Evolutionary conservation across 768 basidiomycete species (phyloP), one percentile per base, ranked within the genome.

Genomic region (Leucocoprinus leucothites): DNA sequence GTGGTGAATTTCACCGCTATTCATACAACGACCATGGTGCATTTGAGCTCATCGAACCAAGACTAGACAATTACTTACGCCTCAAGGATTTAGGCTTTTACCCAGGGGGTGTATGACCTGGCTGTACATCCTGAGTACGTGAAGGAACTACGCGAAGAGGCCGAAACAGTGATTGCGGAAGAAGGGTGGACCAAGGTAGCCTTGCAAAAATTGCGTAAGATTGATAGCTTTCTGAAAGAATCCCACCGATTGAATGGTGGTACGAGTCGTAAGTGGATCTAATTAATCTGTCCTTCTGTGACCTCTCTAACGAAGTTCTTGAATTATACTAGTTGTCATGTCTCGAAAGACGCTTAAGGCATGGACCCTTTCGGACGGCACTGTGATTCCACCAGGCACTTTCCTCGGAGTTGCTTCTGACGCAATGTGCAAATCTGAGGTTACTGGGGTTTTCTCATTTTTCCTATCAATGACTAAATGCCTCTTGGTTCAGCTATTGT

Each of bases 151-250:
- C 71, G 79, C 0, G 71, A 77, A 49, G 80, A 82, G 60, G 65
- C 77, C 1, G 73, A 77, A 42, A 50, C 51, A 1, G 64, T 74
- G 13, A 48, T 75, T 16, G 44, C 51, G 1, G 58, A 65, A 8
- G 65, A 74, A 16, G 74, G 68, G 24, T 77, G 72, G 69, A 65
- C 64, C 0, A 73, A 73, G 49, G 58, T 63, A 11, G 62, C 69
- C 1, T 58, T 78, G 46, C 62, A 61, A 14, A 72, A 72, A 50
- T 69, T 80, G 69, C 64, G 66, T 53, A 73, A 74, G 59, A 46
- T 79, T 14, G 76, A 79, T 55, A 80, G 78, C 54, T 77, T 79
- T 59, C 53, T 79, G 28, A 71, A 72, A 51, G 78, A 79, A 57
- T 71, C 71, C 5, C 61, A 59, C 16, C 49, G 65, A 1, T 41